Evolutionary conservation across 768 basidiomycete genomes (phyloP).

Genomic region (Obba rivulosa): DNA sequence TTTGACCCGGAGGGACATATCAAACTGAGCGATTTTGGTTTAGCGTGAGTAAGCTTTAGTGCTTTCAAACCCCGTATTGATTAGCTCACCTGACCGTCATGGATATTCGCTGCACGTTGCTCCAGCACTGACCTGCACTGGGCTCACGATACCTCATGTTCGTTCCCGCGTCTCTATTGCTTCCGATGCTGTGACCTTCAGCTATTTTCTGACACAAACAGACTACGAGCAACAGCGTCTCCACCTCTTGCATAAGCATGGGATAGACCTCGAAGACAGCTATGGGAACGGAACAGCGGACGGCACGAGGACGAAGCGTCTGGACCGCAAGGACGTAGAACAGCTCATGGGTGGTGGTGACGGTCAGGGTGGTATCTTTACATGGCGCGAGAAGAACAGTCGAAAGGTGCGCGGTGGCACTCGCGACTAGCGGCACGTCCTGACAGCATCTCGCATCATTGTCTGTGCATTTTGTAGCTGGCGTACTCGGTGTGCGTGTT

Average conservation of each 20-base stretch:
- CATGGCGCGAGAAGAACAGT: slow-evolving; percentile 92
- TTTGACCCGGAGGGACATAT: slow-evolving; percentile 94
- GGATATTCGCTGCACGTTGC: slow-evolving; percentile 4
- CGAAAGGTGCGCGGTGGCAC: slow-evolving; percentile 58
- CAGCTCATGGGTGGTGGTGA: slow-evolving; percentile 78
- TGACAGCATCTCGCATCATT: slow-evolving; percentile 16
- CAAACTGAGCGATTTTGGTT: slow-evolving; percentile 90
- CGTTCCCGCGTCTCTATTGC: slow-evolving; percentile 12
- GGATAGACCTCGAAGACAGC: slow-evolving; percentile 88
- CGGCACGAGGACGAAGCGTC: slow-evolving; percentile 67
- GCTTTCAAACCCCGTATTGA: neutral
- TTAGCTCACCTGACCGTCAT: neutral
- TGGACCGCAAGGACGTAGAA: slow-evolving; percentile 81
- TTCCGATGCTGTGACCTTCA: slow-evolving; percentile 9
- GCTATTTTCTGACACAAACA: slow-evolving; percentile 23
- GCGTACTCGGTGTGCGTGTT: slow-evolving; percentile 81
- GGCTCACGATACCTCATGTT: slow-evolving; percentile 94
- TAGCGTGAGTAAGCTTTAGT: slow-evolving; percentile 63
- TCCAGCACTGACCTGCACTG: slow-evolving; percentile 87
- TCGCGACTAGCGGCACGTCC: neutral
- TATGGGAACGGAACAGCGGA: slow-evolving; percentile 43
- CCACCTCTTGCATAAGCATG: slow-evolving; percentile 86
- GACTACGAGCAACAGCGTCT: slow-evolving; percentile 94
- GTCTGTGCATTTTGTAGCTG: slow-evolving; percentile 40
- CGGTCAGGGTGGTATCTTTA: slow-evolving; percentile 81